phyloP scores from a whole-genome alignment of 495 filamentous ascomycete genomes.

The Neohortaea acidophila region DNA sequence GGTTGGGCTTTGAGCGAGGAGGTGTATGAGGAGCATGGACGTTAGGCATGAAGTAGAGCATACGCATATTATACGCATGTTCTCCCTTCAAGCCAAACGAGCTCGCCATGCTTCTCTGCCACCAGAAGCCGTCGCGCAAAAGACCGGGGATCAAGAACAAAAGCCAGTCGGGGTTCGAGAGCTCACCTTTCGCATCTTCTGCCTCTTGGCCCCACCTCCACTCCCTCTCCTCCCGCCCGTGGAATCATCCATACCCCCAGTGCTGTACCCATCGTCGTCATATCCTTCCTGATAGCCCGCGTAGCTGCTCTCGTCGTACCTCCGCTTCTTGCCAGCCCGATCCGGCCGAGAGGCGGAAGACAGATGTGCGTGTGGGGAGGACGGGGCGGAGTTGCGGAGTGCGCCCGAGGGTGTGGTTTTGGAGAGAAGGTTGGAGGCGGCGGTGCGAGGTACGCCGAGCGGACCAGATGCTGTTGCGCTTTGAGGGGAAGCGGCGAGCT shows the following conservation, averaged over 20 bases:
- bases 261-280: conserved; percentile 39
- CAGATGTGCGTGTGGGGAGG: not conserved
- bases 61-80: too few relatives aligned
- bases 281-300: conserved; percentile 61
- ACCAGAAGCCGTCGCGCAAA: too few relatives aligned
- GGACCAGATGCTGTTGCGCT: too few relatives aligned
- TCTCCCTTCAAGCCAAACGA: too few relatives aligned
- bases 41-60: too few relatives aligned
- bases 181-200: conserved; percentile 12
- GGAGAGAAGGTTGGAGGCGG: not conserved
- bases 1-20: too few relatives aligned
- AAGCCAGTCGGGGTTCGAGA: not conserved
- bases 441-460: too few relatives aligned
- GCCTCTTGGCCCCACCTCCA: conserved; percentile 9
- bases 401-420: conserved; percentile 4
- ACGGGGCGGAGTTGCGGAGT: conserved; percentile 4
- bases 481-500: not conserved
- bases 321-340: conserved; percentile 44
- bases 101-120: too few relatives aligned
- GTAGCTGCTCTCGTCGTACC: conserved; percentile 53
- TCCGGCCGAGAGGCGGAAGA: conserved; percentile 33
- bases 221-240: not conserved
- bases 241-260: conserved; percentile 11
- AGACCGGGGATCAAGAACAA: too few relatives aligned
- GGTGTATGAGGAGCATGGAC: too few relatives aligned